Base-by-base conservation (phyloP, 768 basidiomycete species). In the Polyporus arcularius region DNA sequence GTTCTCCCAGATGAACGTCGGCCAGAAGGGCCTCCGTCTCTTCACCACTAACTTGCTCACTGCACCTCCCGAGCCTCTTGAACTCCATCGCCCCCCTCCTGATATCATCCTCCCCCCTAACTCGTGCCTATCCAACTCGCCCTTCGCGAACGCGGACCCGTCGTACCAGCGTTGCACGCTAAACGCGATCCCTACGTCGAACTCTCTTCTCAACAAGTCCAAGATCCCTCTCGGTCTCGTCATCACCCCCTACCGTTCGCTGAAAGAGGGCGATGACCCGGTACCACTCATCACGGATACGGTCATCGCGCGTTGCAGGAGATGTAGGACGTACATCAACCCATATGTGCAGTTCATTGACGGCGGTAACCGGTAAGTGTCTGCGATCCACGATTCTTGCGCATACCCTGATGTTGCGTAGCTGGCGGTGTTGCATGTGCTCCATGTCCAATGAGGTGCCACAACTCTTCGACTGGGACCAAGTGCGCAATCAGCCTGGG, bases 401-500 rank as follows among this genome's bases (percentile, higher is more conserved):
- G 52, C 40, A 7, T 58, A 14, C 21, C 31, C 43, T 51, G 16
- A 42, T 59, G 35, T 28, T 16, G 21, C 57, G 5, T 57, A 90
- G 91, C 64, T 99, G 97, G 97, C 91, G 97, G 72, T 99, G 97
- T 74, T 96, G 94, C 75, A 94, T 99, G 94, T 99, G 97, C 74
- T 92, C 90, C 69, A 87, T 98, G 83, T 91, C 93, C 43, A 99
- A 98, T 73, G 97, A 98, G 75, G 96, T 98, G 0, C 97, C 97
- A 26, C 96, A 98, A 68, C 79, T 97, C 53, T 98, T 98, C 71
- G 97, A 99, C 72, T 99, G 97, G 97, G 94, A 99, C 73, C 92
- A 95, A 74, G 85, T 82, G 55, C 87, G 85, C 64, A 97, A 96
- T 71, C 90, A 94, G 73, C 96, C 95, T 32, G 96, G 93, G 12